Base-by-base conservation (phyloP, 2,329 filamentous ascomycete genomes). In the Penicillium brasilianum region DNA sequence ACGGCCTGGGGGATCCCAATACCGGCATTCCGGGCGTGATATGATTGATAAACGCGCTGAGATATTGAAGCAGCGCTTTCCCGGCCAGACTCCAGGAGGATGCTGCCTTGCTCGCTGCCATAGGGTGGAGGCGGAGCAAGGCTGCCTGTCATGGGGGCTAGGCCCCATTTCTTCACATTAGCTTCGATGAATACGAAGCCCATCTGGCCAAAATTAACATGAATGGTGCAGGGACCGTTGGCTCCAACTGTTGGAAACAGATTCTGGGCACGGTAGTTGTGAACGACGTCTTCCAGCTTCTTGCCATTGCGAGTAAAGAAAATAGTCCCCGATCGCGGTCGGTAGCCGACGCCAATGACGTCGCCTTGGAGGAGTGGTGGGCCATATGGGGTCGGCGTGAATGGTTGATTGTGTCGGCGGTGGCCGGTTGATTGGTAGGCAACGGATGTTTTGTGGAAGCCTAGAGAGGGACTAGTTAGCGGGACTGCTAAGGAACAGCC, bases 281-380 rank as follows among this genome's bases (percentile, higher is more conserved):
- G 93, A 22, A 89, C 90, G 11, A 97, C 91, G 71, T 99, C 95
- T 64, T 99, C 95, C 25, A 99, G 83, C 74, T 95, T 94, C 82
- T 98, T 98, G 71, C 95, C 95, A 76, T 99, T 99, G 68, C 95
- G 91, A 0, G 95, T 99, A 80, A 98, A 99, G 83, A 99, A 99
- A 59, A 99, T 88, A 13, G 93, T 94, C 32, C 95, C 95, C 0
- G 93, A 97, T 58, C 95, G 89, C 32, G 95, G 95, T 60, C 95
- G 88, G 78, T 99, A 99, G 55, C 95, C 95, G 20, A 97, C 91
- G 34, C 95, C 95, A 56, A 99, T 88, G 32, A 99, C 95, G 78
- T 99, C 95, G 68, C 95, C 95, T 80, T 98, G 94, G 2, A 95
- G 89, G 67, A 90, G 92, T 30, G 87, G 84, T 10, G 93, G 94